Evolutionary conservation across 2,329 filamentous ascomycete genomes (phyloP).

Genomic region (Saccharata proteae): DNA sequence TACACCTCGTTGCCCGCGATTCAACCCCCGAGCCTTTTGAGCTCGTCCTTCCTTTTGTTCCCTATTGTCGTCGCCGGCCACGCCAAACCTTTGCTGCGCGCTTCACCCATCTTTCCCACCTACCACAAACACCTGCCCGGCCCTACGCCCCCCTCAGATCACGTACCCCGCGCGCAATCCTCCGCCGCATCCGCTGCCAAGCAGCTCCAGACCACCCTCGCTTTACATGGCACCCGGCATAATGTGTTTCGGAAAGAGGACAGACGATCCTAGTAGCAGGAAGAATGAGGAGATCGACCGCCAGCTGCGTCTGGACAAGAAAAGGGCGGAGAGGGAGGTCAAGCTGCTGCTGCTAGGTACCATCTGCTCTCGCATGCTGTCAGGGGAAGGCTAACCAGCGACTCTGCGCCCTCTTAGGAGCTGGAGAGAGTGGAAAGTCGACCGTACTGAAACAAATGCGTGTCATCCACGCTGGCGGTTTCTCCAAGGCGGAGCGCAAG

Average conservation of each 20-base stretch:
- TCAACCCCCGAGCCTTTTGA: too few relatives aligned
- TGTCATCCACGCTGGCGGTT: conserved; percentile 88
- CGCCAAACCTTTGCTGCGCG: too few relatives aligned
- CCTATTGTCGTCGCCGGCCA: too few relatives aligned
- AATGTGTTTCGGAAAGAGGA: conserved; percentile 42
- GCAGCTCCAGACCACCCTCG: conserved; percentile 1
- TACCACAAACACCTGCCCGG: conserved; percentile 1
- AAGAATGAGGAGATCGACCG: conserved; percentile 68
- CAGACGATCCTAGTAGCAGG: conserved; percentile 34
- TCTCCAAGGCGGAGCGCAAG: conserved; percentile 76
- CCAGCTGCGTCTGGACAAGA: conserved; percentile 75
- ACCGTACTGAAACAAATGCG: conserved; percentile 99
- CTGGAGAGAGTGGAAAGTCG: conserved; percentile 90
- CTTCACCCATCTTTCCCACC: not conserved
- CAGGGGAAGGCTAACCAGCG: conserved; percentile 11
- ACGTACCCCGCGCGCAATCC: conserved; percentile 1
- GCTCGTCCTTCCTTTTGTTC: too few relatives aligned
- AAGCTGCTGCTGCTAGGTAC: conserved; percentile 87
- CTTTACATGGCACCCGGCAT: conserved; percentile 15
- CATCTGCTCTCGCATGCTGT: conserved; percentile 17
- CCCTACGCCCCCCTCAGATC: conserved; percentile 1
- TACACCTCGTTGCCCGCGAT: too few relatives aligned
- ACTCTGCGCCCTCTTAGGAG: conserved; percentile 47
- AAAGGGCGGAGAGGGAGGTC: conserved; percentile 72
- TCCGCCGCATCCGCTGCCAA: not conserved